phyloP scores from a whole-genome alignment of 192 early-diverging fungal genomes.

The Backusella australiensis region DNA sequence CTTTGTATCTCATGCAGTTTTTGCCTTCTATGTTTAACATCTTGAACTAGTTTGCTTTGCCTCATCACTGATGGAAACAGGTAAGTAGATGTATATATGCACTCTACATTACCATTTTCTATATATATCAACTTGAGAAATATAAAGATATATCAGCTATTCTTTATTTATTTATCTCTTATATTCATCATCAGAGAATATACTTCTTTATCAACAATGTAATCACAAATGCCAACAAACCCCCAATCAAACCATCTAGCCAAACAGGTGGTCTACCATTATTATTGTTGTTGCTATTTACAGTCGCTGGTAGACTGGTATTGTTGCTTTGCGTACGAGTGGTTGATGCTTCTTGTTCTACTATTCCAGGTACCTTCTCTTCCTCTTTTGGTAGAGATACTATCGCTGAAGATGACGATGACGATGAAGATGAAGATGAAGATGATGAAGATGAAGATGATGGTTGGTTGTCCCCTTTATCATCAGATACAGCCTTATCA shows the following conservation, averaged over 20 bases:
- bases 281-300: background rate
- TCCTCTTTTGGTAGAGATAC: background rate
- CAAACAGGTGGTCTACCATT: background rate
- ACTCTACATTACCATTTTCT: no score
- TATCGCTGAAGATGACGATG: background rate
- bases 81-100: no score
- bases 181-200: background rate
- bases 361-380: background rate
- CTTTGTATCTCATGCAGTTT: background rate
- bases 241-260: conserved; percentile 12
- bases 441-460: no score
- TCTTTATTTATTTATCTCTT: no score
- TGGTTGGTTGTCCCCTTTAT: background rate
- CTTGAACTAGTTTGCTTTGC: no score
- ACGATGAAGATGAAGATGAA: background rate
- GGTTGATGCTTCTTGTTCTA: background rate
- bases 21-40: background rate
- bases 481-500: no score
- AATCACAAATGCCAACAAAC: background rate
- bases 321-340: background rate
- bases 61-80: no score
- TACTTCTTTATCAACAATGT: background rate
- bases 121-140: no score
- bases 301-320: background rate
- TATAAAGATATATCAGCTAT: no score